Evolutionary conservation across 2,329 filamentous ascomycete species (phyloP).

Genomic region (Geosmithia flava): DNA sequence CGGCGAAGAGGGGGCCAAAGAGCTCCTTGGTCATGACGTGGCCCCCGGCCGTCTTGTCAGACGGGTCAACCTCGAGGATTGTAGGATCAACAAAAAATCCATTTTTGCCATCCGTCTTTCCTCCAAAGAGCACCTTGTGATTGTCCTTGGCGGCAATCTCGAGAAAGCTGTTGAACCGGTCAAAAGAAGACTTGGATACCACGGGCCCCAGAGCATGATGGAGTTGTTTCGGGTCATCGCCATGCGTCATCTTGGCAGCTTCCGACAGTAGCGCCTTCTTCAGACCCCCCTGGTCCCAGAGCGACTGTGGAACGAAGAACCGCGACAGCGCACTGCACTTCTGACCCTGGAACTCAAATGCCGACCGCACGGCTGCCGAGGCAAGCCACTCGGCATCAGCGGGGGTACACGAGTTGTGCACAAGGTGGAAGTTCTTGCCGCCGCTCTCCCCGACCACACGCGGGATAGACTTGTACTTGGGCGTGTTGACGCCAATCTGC

Average conservation of each 20-base stretch:
- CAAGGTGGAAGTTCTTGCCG: slow-evolving; percentile 39
- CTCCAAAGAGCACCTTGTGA: slow-evolving; percentile 30
- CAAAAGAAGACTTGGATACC: slow-evolving; percentile 32
- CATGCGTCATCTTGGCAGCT: slow-evolving; percentile 11
- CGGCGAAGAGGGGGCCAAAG: slow-evolving; percentile 32
- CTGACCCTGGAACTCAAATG: slow-evolving; percentile 38
- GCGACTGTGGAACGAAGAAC: slow-evolving; percentile 40
- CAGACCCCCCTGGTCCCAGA: slow-evolving; percentile 13
- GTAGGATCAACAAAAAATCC: slow-evolving; percentile 35
- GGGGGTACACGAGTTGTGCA: slow-evolving; percentile 25
- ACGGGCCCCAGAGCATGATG: slow-evolving; percentile 33
- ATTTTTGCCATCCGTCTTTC: slow-evolving; percentile 25
- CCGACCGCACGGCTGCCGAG: slow-evolving; percentile 30
- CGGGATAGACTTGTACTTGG: slow-evolving; percentile 22
- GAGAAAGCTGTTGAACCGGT: slow-evolving; percentile 29
- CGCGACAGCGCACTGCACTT: slow-evolving; percentile 38
- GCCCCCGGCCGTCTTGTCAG: slow-evolving; percentile 16
- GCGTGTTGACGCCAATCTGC: slow-evolving; percentile 12
- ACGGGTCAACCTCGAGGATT: slow-evolving; percentile 26
- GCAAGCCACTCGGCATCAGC: slow-evolving; percentile 33
- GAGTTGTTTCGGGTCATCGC: slow-evolving; percentile 17
- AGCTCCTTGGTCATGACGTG: slow-evolving; percentile 31
- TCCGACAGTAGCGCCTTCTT: not conserved
- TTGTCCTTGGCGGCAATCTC: slow-evolving; percentile 29
- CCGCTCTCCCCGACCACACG: slow-evolving; percentile 35